phyloP scores from a whole-genome alignment of 2,329 filamentous ascomycete genomes.

The Phaeoacremonium minimum region DNA sequence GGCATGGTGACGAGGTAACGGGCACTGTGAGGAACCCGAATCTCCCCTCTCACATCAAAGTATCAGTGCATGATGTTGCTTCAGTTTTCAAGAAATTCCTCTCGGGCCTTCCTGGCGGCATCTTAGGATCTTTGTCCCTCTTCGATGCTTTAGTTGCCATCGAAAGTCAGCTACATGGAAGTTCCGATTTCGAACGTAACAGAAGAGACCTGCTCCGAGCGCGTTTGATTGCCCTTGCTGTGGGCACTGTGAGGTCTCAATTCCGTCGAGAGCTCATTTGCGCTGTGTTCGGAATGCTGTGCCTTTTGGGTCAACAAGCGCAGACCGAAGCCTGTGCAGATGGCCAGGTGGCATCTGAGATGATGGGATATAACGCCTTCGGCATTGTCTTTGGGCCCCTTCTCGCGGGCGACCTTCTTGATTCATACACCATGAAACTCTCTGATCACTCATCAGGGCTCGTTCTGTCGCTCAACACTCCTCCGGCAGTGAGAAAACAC shows the following conservation, averaged over 20 bases:
- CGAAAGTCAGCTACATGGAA: slow-evolving; percentile 48
- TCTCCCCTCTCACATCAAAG: slow-evolving; percentile 56
- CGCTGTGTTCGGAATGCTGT: slow-evolving; percentile 62
- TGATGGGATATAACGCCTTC: slow-evolving; percentile 61
- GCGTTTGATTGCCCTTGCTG: slow-evolving; percentile 60
- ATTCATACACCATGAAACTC: slow-evolving; percentile 44
- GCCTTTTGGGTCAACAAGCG: slow-evolving; percentile 53
- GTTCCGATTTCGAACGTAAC: slow-evolving; percentile 46
- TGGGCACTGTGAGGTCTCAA: slow-evolving; percentile 54
- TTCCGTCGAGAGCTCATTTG: slow-evolving; percentile 61
- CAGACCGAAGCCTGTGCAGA: slow-evolving; percentile 50
- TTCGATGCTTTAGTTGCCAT: slow-evolving; percentile 62
- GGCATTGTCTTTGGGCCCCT: slow-evolving; percentile 64
- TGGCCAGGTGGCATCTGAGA: slow-evolving; percentile 49
- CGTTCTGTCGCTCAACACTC: slow-evolving; percentile 34
- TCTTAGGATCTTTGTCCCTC: slow-evolving; percentile 56
- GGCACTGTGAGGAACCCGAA: slow-evolving; percentile 55
- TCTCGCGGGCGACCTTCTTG: slow-evolving; percentile 53
- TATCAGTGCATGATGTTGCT: slow-evolving; percentile 60
- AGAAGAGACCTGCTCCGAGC: slow-evolving; percentile 55
- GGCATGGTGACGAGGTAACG: slow-evolving; percentile 44
- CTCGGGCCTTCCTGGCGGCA: slow-evolving; percentile 58
- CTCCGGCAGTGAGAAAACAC: slow-evolving; percentile 37
- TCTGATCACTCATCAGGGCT: slow-evolving; percentile 35
- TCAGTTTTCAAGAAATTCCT: slow-evolving; percentile 65